Evolutionary conservation across 371 early-diverging fungal genomes (phyloP).

Genomic region (Mucor velutinosus): DNA sequence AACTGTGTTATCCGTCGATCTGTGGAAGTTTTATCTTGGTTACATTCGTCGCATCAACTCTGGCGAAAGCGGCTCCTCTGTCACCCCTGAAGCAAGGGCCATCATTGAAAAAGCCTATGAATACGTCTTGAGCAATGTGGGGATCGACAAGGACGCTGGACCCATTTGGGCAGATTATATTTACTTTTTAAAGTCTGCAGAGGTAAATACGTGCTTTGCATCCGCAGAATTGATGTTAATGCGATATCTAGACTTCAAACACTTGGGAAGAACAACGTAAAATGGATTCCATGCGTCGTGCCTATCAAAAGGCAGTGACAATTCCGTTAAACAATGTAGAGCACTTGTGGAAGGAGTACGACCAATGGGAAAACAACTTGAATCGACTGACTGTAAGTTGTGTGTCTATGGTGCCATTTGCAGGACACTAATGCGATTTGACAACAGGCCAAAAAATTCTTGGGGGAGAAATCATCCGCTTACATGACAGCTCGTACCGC

Average conservation of each 20-base stretch:
- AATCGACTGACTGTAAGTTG: constrained; percentile 78
- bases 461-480: constrained; percentile 79
- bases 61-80: constrained; percentile 48
- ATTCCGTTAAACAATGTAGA: constrained; percentile 89
- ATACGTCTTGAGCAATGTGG: constrained; percentile 85
- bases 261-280: constrained; percentile 91
- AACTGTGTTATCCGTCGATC: constrained; percentile 80
- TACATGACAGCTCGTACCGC: constrained; percentile 95
- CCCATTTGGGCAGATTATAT: constrained; percentile 91
- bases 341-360: constrained; percentile 94
- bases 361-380: constrained; percentile 87
- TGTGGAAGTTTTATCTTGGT: constrained; percentile 88
- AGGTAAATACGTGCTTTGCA: constrained; percentile 57
- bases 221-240: not conserved
- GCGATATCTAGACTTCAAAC: constrained; percentile 56
- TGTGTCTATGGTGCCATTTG: not conserved
- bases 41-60: constrained; percentile 83
- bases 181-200: constrained; percentile 75
- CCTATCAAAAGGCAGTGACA: constrained; percentile 84
- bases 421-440: no score
- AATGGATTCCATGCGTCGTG: constrained; percentile 84
- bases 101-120: constrained; percentile 87
- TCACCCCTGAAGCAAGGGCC: constrained; percentile 69
- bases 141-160: constrained; percentile 89
- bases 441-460: constrained; percentile 80